Conservation (phyloP, 1,284 basidiomycete genomes). For the Sporisorium exsertum region DNA sequence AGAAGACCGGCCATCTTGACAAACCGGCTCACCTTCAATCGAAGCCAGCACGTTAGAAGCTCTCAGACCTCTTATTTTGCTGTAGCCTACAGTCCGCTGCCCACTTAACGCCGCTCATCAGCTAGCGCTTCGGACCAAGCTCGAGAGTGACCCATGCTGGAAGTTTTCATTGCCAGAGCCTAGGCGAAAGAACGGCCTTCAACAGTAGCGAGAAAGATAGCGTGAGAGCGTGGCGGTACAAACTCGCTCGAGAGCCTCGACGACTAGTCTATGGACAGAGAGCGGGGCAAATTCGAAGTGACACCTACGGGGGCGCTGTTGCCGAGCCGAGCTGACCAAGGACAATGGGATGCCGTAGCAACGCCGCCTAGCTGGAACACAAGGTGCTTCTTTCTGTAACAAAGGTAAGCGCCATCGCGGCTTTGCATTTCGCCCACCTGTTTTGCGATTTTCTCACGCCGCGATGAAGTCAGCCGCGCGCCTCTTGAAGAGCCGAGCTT, state of each 20-base stretch:
- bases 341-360: too few relatives aligned
- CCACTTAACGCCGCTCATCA: neutral
- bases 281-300: neutral
- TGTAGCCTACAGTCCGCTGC: neutral
- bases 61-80: neutral
- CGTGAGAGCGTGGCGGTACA: slow-evolving; percentile 12
- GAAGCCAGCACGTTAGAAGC: neutral
- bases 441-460: neutral
- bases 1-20: neutral
- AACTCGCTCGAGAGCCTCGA: neutral
- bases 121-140: too few relatives aligned
- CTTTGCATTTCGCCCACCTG: too few relatives aligned
- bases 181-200: neutral
- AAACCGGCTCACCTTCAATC: neutral
- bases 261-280: neutral
- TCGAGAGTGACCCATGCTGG: too few relatives aligned
- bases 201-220: neutral
- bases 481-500: too few relatives aligned
- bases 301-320: too few relatives aligned
- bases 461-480: neutral
- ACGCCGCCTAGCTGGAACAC: neutral
- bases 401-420: too few relatives aligned
- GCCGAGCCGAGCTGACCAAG: too few relatives aligned
- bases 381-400: neutral
- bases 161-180: too few relatives aligned